A percentile compares a stretch with the other conserved stretches of the same genome.
Evolutionary conservation across 768 basidiomycete species (phyloP).

Genomic region (Sistotremastrum suecicum): DNA sequence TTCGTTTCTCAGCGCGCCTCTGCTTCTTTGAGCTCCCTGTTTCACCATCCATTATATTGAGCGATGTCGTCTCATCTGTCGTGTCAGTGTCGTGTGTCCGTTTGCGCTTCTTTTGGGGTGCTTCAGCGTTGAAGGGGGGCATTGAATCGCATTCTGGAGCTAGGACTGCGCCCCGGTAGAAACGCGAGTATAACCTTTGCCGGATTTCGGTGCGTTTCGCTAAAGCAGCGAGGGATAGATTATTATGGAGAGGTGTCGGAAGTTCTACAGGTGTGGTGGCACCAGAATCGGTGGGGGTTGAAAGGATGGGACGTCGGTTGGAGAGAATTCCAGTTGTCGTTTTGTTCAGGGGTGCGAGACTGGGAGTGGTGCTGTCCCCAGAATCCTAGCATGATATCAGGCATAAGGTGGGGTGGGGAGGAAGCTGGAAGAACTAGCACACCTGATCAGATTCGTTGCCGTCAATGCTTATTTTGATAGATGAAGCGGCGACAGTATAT

Average conservation of each 20-base stretch:
- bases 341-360: conserved; percentile 26
- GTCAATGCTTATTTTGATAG: conserved; percentile 50
- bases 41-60: not conserved
- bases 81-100: conserved; percentile 1
- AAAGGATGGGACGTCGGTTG: conserved; percentile 43
- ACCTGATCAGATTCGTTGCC: conserved; percentile 30
- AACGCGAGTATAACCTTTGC: conserved; percentile 60
- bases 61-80: not conserved
- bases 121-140: not conserved
- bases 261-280: conserved; percentile 23
- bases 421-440: conserved; percentile 1
- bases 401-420: conserved; percentile 6
- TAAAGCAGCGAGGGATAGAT: conserved; percentile 37
- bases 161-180: conserved; percentile 66
- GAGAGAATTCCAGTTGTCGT: conserved; percentile 69
- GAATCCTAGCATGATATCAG: conserved; percentile 6
- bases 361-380: conserved; percentile 2
- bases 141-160: conserved; percentile 26
- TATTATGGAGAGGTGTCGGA: conserved; percentile 11
- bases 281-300: conserved; percentile 31
- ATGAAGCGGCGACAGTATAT: conserved; percentile 69
- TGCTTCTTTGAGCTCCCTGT: not conserved
- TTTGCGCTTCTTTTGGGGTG: conserved; percentile 4
- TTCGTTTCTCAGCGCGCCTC: conserved; percentile 1
- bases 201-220: conserved; percentile 74